Percentiles rank a stretch among this genome's conserved stretches.
These are phyloP conservation scores for Epichloe typhina DNA, from an alignment of 2,329 filamentous ascomycete genomes.

Conservation along the genomic window DNA sequence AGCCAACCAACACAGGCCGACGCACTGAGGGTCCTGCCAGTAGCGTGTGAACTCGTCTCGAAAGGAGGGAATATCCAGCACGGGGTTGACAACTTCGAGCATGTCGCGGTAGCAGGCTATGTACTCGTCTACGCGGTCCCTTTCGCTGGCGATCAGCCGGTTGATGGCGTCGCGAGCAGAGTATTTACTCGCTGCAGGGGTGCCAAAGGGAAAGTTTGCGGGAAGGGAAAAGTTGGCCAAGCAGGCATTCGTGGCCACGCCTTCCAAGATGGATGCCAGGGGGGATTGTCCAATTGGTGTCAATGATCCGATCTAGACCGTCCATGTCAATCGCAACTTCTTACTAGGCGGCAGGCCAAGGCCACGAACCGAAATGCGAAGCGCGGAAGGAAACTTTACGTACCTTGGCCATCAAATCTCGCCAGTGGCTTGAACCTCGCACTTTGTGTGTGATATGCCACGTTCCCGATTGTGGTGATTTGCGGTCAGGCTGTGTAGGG, in stretches of 20 bases:
- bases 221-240: constrained; percentile 22
- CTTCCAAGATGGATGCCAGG: constrained; percentile 17
- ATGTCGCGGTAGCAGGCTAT: constrained; percentile 18
- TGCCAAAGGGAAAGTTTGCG: constrained; percentile 25
- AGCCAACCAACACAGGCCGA: constrained; percentile 20
- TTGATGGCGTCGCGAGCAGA: constrained; percentile 18
- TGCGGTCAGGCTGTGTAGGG: constrained; percentile 9
- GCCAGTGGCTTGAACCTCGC: constrained; percentile 23
- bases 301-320: constrained; percentile 15
- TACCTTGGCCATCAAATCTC: constrained; percentile 24
- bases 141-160: constrained; percentile 17
- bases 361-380: too few relatives aligned
- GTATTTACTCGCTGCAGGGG: constrained; percentile 21
- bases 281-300: constrained; percentile 13
- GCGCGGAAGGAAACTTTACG: not conserved
- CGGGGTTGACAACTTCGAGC: constrained; percentile 21
- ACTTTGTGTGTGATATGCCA: constrained; percentile 23
- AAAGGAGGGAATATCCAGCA: constrained; percentile 20
- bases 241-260: constrained; percentile 22
- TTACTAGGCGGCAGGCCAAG: too few relatives aligned
- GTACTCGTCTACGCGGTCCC: constrained; percentile 14
- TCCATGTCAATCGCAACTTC: not conserved
- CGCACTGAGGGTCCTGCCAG: constrained; percentile 17
- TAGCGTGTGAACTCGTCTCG: constrained; percentile 18
- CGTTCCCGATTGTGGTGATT: constrained; percentile 16